These are phyloP conservation scores for Acmispon strigosus DNA, from an alignment of 306 rosid species.

Conservation along the genomic window DNA sequence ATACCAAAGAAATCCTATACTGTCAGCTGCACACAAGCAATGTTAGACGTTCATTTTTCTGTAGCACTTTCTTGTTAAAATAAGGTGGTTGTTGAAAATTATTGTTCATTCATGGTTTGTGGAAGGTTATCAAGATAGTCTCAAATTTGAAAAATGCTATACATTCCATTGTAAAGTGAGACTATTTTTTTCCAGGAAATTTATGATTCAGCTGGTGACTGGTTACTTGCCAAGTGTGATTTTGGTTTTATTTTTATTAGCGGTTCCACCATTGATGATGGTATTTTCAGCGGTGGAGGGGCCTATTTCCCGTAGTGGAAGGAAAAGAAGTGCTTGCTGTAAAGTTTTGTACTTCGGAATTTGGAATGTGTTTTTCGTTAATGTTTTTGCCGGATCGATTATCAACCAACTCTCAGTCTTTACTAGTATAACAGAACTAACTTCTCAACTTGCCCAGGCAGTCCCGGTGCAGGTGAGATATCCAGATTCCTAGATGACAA, in stretches of 20 bases:
- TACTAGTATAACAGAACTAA: conserved; percentile 65
- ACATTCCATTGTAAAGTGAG: conserved; percentile 1
- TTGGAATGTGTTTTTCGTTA: conserved; percentile 94
- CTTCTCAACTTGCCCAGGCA: conserved; percentile 72
- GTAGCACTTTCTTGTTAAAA: neutral
- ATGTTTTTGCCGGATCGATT: conserved; percentile 76
- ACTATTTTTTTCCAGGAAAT: conserved; percentile 43
- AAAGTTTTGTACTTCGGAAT: conserved; percentile 82
- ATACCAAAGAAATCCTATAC: no score
- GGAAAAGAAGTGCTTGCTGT: conserved; percentile 85
- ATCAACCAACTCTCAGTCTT: conserved; percentile 56
- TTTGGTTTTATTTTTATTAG: conserved; percentile 54
- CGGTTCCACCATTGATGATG: conserved; percentile 85
- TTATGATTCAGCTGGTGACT: conserved; percentile 58
- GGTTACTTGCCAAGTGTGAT: conserved; percentile 95
- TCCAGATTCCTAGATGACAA: neutral
- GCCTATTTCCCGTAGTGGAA: conserved; percentile 72
- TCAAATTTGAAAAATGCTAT: neutral
- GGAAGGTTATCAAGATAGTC: neutral
- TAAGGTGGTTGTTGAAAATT: neutral
- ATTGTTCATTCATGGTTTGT: neutral
- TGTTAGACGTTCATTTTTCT: neutral
- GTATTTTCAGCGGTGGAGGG: conserved; percentile 74
- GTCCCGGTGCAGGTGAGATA: conserved; percentile 80
- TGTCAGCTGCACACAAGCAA: neutral